A percentile compares a stretch with the other conserved stretches of the same genome.
phyloP scores from a whole-genome alignment of 2,329 filamentous ascomycete species.

The Westerdykella ornata region DNA sequence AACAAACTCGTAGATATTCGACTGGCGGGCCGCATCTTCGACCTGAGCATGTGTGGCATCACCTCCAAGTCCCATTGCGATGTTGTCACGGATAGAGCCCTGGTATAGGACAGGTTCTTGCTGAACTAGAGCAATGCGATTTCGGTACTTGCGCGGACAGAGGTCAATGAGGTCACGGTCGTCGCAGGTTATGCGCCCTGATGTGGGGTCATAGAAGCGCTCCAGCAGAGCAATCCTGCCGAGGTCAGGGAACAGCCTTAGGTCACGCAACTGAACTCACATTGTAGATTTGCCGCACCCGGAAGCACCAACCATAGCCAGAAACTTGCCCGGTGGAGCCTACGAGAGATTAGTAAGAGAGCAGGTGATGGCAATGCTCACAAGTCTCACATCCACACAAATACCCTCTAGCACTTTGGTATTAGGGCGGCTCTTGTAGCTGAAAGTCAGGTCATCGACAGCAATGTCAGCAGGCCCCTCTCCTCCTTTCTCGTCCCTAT shows the following conservation, averaged over 20 bases:
- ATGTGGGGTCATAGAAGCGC: constrained; percentile 84
- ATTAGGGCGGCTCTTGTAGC: constrained; percentile 73
- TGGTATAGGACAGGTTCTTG: constrained; percentile 95
- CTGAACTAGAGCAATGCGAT: constrained; percentile 76
- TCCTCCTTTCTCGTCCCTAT: constrained; percentile 26
- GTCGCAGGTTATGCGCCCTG: constrained; percentile 73
- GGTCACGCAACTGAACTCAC: too few relatives aligned
- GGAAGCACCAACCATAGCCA: constrained; percentile 83
- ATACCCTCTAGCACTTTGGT: constrained; percentile 78
- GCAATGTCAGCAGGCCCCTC: constrained; percentile 29
- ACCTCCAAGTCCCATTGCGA: constrained; percentile 59
- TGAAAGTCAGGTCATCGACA: constrained; percentile 60
- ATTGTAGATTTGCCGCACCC: constrained; percentile 94
- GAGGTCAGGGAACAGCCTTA: too few relatives aligned
- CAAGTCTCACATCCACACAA: constrained; percentile 50
- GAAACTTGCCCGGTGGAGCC: constrained; percentile 69
- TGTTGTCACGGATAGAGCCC: constrained; percentile 84
- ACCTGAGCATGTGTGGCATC: constrained; percentile 68
- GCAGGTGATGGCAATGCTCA: background rate
- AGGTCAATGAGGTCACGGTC: constrained; percentile 69
- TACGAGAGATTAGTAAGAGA: background rate
- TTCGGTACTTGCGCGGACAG: constrained; percentile 75
- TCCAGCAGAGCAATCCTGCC: constrained; percentile 69
- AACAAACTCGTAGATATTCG: constrained; percentile 31
- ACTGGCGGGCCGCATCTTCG: constrained; percentile 68